Evolutionary conservation across 2,329 filamentous ascomycete genomes (phyloP), one percentile per base, ranked within the genome.

Genomic region (Chaetothyriales sp.): DNA sequence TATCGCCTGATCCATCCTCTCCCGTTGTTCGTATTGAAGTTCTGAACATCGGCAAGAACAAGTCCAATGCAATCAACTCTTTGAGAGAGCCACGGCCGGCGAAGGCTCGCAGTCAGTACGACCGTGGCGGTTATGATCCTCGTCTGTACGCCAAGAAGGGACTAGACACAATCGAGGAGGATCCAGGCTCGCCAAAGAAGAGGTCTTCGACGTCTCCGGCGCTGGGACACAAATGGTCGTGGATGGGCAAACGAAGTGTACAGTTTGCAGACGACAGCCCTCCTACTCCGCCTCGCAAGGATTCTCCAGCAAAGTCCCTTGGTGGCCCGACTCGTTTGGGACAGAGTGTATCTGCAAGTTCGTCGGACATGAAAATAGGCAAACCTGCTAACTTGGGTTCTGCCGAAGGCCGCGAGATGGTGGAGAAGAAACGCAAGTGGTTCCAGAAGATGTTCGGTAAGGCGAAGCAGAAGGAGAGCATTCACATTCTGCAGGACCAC

Each of bases 31-130:
- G 65, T 15, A 61, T 77, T 6, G 75, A 73, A 43, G 76, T 78
- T 1, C 66, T 81, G 46, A 76, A 73, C 47, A 75, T 81, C 44
- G 72, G 75, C 47, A 81, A 81, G 66, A 66, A 61, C 29, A 54
- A 63, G 13, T 59, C 60, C 29, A 57, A 55, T 22, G 54, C 59
- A 1, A 52, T 57, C 43, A 59, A 60, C 43, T 60, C 59, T 0
- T 47, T 58, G 20, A 47, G 58, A 37, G 58, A 57, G 20, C 56
- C 52, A 8, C 67, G 67, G 8, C 66, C 64, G 44, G 65, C 65
- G 22, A 61, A 64, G 13, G 64, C 63, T 18, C 43, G 28, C 33
- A 43, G 25, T 43, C 51, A 49, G 18, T 44, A 52, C 37, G 53
- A 56, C 19, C 57, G 56, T 29, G 47, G 43, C n/a, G 60, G 61